These are phyloP conservation scores for Leptomonas pyrrhocoris DNA, from an alignment of 208 protist species.

Conservation along the genomic window DNA sequence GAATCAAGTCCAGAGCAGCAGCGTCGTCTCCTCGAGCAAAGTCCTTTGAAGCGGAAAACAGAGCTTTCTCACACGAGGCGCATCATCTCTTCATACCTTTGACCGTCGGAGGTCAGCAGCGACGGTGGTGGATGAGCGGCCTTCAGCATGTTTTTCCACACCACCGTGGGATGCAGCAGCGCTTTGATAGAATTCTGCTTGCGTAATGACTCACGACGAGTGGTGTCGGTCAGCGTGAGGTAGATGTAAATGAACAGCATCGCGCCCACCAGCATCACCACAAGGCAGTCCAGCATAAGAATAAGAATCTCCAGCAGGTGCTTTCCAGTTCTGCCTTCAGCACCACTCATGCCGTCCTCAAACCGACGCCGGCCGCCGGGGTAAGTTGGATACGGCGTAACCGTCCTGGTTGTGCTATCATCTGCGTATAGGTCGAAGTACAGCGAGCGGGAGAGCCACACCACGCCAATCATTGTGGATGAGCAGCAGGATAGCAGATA, in stretches of 20 bases:
- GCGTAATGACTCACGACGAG: slow-evolving; percentile 45
- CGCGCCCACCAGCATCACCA: slow-evolving; percentile 60
- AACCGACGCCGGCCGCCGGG: slow-evolving; percentile 56
- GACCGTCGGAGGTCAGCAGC: slow-evolving; percentile 20
- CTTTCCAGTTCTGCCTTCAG: slow-evolving; percentile 6
- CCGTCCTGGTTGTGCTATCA: slow-evolving; percentile 7
- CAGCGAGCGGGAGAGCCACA: slow-evolving; percentile 50
- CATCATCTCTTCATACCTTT: slow-evolving; percentile 11
- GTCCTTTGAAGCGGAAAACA: slow-evolving; percentile 4
- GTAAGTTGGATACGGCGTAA: slow-evolving; percentile 54
- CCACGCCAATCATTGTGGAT: slow-evolving; percentile 37
- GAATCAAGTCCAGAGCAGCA: too few relatives aligned
- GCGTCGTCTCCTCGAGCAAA: too few relatives aligned
- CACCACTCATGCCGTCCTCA: not conserved
- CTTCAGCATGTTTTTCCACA: slow-evolving; percentile 41
- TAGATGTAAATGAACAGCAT: slow-evolving; percentile 60
- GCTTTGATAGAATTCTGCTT: slow-evolving; percentile 34
- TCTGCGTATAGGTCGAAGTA: slow-evolving; percentile 26
- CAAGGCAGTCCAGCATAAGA: slow-evolving; percentile 46
- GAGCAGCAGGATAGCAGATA: slow-evolving; percentile 44
- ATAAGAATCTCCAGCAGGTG: slow-evolving; percentile 39
- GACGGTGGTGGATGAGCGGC: slow-evolving; percentile 37
- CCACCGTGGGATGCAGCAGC: slow-evolving; percentile 31
- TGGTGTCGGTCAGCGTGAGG: slow-evolving; percentile 60
- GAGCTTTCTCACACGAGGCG: slow-evolving; percentile 4